Evolutionary conservation across 306 rosid genomes (phyloP).

Genomic region (cucumber (Cucumis sativus)): DNA sequence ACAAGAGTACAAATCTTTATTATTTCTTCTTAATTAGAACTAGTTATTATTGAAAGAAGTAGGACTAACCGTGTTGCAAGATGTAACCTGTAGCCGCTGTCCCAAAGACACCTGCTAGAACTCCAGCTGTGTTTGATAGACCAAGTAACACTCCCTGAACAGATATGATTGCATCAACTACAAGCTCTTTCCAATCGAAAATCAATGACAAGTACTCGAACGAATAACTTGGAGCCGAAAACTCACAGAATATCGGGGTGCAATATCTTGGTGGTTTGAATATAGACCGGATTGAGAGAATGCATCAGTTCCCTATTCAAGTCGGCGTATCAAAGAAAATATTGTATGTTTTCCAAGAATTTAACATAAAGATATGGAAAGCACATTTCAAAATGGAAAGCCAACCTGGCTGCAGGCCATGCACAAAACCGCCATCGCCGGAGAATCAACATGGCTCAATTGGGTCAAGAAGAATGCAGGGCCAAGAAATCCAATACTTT

Average conservation of each 20-base stretch:
- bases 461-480: conserved; percentile 99
- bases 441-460: conserved; percentile 83
- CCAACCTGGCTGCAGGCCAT: conserved; percentile 97
- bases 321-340: neutral
- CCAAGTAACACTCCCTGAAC: conserved; percentile 84
- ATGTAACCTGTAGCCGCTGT: conserved; percentile 96
- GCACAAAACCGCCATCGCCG: conserved; percentile 82
- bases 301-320: conserved; percentile 82
- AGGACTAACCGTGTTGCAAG: conserved; percentile 67
- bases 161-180: neutral
- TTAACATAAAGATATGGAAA: neutral
- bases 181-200: neutral
- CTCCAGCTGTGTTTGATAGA: conserved; percentile 94
- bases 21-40: neutral
- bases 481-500: conserved; percentile 93
- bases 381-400: conserved; percentile 8
- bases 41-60: neutral
- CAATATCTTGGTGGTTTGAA: conserved; percentile 98
- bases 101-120: conserved; percentile 98
- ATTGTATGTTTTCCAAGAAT: neutral
- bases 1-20: no score
- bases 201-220: neutral
- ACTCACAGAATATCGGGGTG: conserved; percentile 93
- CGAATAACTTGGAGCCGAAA: neutral
- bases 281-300: conserved; percentile 96